A percentile compares a stretch with the other conserved stretches of the same genome.
Evolutionary conservation across 176 grass and related monocot genomes (phyloP).

Genomic region (Carex pumila): DNA sequence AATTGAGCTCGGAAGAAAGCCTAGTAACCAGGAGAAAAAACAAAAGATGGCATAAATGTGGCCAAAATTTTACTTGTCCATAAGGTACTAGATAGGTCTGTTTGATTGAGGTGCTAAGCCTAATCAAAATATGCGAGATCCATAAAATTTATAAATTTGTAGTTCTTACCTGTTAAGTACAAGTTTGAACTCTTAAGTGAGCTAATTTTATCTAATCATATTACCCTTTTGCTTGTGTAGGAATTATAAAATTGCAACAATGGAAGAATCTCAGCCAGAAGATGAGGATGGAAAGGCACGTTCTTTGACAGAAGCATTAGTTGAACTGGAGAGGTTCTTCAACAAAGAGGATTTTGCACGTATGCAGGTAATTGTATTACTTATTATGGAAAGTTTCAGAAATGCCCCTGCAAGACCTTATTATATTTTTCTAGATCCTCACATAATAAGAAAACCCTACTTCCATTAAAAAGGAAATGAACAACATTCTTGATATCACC

Average conservation of each 20-base stretch:
- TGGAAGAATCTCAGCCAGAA: constrained; percentile 55
- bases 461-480: neutral
- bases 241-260: constrained; percentile 66
- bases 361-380: constrained; percentile 59
- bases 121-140: neutral
- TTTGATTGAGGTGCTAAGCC: neutral
- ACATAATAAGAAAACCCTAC: neutral
- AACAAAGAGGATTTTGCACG: constrained; percentile 91
- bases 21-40: neutral
- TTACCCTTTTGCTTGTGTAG: constrained; percentile 34
- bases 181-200: neutral
- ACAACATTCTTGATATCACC: neutral
- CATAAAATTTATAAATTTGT: neutral
- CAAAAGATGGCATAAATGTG: neutral
- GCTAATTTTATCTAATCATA: constrained; percentile 3
- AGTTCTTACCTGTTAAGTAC: neutral
- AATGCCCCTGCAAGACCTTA: neutral
- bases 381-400: neutral
- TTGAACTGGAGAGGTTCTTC: constrained; percentile 82
- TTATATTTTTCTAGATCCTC: neutral
- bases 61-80: neutral
- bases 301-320: constrained; percentile 58
- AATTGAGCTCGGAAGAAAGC: neutral
- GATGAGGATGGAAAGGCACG: constrained; percentile 53
- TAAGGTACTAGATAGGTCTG: neutral